Base-by-base conservation (phyloP, 1,284 basidiomycete species). In the Ustilago nuda region DNA sequence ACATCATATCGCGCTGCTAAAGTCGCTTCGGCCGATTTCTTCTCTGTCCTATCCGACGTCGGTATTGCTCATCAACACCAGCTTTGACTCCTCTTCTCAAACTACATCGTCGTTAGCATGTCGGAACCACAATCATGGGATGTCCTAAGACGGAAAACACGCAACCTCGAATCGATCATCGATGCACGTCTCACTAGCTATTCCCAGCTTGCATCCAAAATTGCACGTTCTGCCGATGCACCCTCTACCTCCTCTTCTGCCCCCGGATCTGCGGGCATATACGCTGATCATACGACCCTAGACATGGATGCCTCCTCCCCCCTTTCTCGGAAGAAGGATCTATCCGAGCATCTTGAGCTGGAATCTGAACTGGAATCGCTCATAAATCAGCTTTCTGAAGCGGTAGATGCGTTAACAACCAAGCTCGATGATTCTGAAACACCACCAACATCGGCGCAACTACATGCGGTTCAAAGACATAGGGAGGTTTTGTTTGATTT, bases 141-240 rank as follows among this genome's bases (percentile, higher is more conserved):
- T 57, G 86, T 86, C n/a, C 82, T 87, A 0, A 92, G 95, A 81
- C 89, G 93, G 72, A 93, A 95, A 87, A 94, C 93, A 85, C 89
- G 94, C 79, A 94, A 94, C 8, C 90, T 97, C 36, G 94, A 97
- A 86, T 92, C 93, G 48, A 90, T 94, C 32, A 92, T 98, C 78
- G 94, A 97, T 85, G 89, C 92, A 39, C 95, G 97, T 86, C 89
- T 98, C 23, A 93, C 93, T 0, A 89, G 92, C 8, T 98, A 98
- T 86, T 91, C 93, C 27, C 92, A 93, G 75, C 88, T 97, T 39
- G 94, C 93, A 4, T 90, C 92, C 3, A 89, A 90, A 32, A 91
- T 95, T 72, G 90, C 91, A 0, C 88, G 88, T 57, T 46, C 68
- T 32, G 60, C 65, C n/a, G 70, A 64, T 46, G 36, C 30, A 0